Evolutionary conservation across 805 yeast species (phyloP), one percentile per base, ranked within the genome.

Genomic region (Debaryomyces prosopidis): DNA sequence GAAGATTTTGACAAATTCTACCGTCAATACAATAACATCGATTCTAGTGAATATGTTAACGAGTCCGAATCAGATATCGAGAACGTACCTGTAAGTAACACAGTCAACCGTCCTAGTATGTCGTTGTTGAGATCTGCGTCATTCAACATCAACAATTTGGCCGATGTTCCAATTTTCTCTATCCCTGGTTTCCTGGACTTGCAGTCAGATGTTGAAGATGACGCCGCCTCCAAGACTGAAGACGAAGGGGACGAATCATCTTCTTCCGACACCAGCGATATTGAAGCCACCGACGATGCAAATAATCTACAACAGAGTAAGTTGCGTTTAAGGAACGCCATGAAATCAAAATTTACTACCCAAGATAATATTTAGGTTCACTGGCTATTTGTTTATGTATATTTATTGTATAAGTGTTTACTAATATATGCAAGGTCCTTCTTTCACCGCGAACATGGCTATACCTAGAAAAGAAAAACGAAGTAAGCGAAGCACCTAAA

Each of bases 1-100:
- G 68, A 66, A 11, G 76, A 71, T 49, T 71, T 60, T 47, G 60
- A 59, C 35, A 50, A 55, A 39, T 62, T 70, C 39, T 67, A 68
- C 45, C 45, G 54, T n/a, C 54, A 57, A 44, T 67, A 60, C 51
- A 58, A 58, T 42, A 33, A 17, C 30, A 18, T 30, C 37, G 33
- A 43, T 10, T 35, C 45, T 27, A 40, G 55, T 28, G 54, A 62
- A 38, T 58, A 65, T 46, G 55, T 54, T 3, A 59, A 64, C 42
- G 48, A 32, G 17, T 23, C 26, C 26, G 26, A 23, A 23, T 23
- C 26, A 23, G 36, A 30, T 14, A 36, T n/a, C 3, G 19, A 12
- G 17, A 12, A 12, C 30, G 18, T 12, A 20, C 30, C 30, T 11
- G 15, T 15, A 8, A 17, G 16, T 15, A 18, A 11, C 27, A 12